A percentile compares a stretch with the other conserved stretches of the same genome.
Evolutionary conservation across 345 rosid genomes (phyloP).

Genomic region (Arabidopsis suecica): DNA sequence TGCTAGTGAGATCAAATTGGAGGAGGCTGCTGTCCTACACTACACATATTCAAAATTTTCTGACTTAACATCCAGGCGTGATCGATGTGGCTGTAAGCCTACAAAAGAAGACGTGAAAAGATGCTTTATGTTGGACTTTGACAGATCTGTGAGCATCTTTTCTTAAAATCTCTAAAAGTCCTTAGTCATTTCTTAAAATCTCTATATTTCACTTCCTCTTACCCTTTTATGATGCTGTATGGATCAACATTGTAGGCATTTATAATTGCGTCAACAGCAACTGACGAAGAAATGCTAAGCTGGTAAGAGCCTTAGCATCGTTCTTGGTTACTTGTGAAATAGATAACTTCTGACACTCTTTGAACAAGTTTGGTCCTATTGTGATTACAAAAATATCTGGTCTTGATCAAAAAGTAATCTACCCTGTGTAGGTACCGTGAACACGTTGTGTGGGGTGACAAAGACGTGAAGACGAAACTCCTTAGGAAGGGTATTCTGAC

Average conservation of each 20-base stretch:
- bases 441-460: slow-evolving; percentile 90
- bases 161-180: slow-evolving; percentile 1
- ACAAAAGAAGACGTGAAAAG: slow-evolving; percentile 96
- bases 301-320: slow-evolving; percentile 59
- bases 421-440: slow-evolving; percentile 72
- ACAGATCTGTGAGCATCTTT: slow-evolving; percentile 76
- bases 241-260: slow-evolving; percentile 72
- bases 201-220: neutral
- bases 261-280: slow-evolving; percentile 93
- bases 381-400: neutral
- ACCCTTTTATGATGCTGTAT: neutral
- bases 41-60: slow-evolving; percentile 93
- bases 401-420: slow-evolving; percentile 9
- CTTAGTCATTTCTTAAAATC: neutral
- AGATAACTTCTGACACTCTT: slow-evolving; percentile 11
- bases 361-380: neutral
- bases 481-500: slow-evolving; percentile 81
- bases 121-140: slow-evolving; percentile 98
- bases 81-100: slow-evolving; percentile 97
- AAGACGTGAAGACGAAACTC: slow-evolving; percentile 76
- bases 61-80: slow-evolving; percentile 91
- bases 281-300: slow-evolving; percentile 88
- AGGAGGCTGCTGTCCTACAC: slow-evolving; percentile 95
- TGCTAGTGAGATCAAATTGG: slow-evolving; percentile 83
- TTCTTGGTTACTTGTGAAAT: neutral